Base-by-base conservation (phyloP, 2,329 filamentous ascomycete genomes). In the Pezicula carpinea region DNA sequence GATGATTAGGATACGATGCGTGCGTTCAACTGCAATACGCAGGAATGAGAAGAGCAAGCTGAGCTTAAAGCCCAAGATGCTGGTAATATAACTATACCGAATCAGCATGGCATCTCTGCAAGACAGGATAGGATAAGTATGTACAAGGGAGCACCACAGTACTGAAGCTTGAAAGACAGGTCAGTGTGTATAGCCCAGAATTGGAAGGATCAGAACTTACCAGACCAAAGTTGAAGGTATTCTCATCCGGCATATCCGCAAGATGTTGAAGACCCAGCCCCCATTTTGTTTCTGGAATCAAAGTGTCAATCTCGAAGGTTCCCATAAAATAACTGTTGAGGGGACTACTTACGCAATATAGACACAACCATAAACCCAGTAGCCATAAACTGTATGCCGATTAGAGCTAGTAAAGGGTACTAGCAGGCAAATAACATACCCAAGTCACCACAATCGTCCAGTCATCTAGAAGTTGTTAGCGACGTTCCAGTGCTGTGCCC, bases 11-110 rank as follows among this genome's bases (percentile, higher is more conserved):
- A 58, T 54, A 21, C 65, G 63, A 36, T 71, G 71, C 3, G 45
- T 33, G 0, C 62, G 61, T 2, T 64, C 61, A 1, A 70, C 65
- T 3, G 73, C 66, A 13, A 76, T 71, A 1, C 73, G 69, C 1
- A 74, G 59, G 15, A 73, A 70, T 1, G 69, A 69, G 2, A 71
- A 60, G 4, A 76, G 56, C 2, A 75, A 57, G 26, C 71, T 65
- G 17, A 74, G 58, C 46, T 75, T 75, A 57, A 76, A 76, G 1
- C 66, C 68, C 3, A 73, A 62, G 19, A 75, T 71, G 31, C 65
- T 66, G 10, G 59, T 51, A 17, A 71, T 65, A 44, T 72, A 72
- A 21, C 68, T 71, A 21, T 3, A 5, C 10, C 7, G 22, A 13
- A 39, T 51, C 4, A 43, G 22, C 11, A 22, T 38, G 19, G 8